Percentiles rank a stretch among this genome's conserved stretches.
Evolutionary conservation across 2,329 filamentous ascomycete species (phyloP).

Genomic region (Penicillium sp.): DNA sequence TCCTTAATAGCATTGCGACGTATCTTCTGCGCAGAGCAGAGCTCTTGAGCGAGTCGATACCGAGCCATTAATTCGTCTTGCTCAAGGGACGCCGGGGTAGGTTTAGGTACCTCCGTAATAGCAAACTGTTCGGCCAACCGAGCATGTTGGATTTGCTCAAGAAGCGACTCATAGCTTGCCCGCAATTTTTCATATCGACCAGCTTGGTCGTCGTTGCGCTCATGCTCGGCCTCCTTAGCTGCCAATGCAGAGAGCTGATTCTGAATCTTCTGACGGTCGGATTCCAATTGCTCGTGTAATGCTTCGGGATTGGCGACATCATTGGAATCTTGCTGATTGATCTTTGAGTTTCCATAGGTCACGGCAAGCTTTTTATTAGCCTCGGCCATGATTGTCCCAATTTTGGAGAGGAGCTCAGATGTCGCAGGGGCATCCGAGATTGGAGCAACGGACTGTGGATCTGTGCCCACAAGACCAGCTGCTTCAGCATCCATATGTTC

Average conservation of each 20-base stretch:
- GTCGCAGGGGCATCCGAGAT: conserved; percentile 57
- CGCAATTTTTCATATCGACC: conserved; percentile 41
- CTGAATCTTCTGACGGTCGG: conserved; percentile 46
- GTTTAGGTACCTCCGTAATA: conserved; percentile 15
- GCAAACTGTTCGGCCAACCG: conserved; percentile 36
- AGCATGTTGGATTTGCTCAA: conserved; percentile 46
- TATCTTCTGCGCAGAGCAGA: conserved; percentile 35
- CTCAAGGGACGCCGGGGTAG: conserved; percentile 21
- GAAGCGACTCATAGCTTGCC: conserved; percentile 42
- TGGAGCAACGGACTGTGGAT: conserved; percentile 30
- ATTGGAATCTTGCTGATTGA: conserved; percentile 55
- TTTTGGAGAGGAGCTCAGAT: conserved; percentile 67
- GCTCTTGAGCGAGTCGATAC: conserved; percentile 34
- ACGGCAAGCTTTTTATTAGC: conserved; percentile 68
- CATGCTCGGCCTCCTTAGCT: conserved; percentile 40
- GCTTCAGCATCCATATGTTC: conserved; percentile 36
- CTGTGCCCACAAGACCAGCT: conserved; percentile 29
- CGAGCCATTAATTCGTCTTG: conserved; percentile 33
- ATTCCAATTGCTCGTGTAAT: conserved; percentile 44
- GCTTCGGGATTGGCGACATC: conserved; percentile 45
- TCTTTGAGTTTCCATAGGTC: conserved; percentile 60
- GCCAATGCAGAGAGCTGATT: conserved; percentile 39
- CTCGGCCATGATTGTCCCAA: conserved; percentile 67
- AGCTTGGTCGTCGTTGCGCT: conserved; percentile 38
- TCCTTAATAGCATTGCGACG: conserved; percentile 41